Evolutionary conservation across 2,329 filamentous ascomycete genomes (phyloP).

Genomic region (Penicillium sumatraense): DNA sequence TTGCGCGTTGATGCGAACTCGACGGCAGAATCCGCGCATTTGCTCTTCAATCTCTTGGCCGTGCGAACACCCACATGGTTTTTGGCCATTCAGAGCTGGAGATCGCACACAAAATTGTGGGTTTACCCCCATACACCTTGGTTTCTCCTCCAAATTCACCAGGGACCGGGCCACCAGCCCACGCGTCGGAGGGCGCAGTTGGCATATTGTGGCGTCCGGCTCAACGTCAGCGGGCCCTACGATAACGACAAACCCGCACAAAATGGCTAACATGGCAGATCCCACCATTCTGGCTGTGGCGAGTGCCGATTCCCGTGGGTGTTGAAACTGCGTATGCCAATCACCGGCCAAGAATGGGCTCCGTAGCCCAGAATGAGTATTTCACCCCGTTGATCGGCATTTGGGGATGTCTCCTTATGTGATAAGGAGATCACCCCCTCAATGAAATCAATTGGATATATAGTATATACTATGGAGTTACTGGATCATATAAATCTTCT

Average conservation of each 20-base stretch:
- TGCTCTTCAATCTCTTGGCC: neutral
- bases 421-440: no score
- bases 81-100: neutral
- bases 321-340: neutral
- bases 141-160: neutral
- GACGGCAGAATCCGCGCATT: neutral
- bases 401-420: neutral
- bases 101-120: conserved; percentile 1
- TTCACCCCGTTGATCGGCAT: neutral
- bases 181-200: conserved; percentile 1
- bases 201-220: neutral
- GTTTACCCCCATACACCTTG: neutral
- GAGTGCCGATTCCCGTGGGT: conserved; percentile 1
- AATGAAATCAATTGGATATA: no score
- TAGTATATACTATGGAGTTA: no score
- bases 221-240: neutral
- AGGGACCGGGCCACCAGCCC: neutral
- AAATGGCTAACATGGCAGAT: neutral
- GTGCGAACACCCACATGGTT: conserved; percentile 1
- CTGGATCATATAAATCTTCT: no score
- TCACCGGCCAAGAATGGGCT: neutral
- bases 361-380: neutral
- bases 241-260: neutral
- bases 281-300: neutral
- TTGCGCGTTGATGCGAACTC: neutral